Percentiles rank a stretch among this genome's conserved stretches.
Evolutionary conservation across 164 flowering plant species (phyloP).

Genomic region (grape (Vitis vinifera)): DNA sequence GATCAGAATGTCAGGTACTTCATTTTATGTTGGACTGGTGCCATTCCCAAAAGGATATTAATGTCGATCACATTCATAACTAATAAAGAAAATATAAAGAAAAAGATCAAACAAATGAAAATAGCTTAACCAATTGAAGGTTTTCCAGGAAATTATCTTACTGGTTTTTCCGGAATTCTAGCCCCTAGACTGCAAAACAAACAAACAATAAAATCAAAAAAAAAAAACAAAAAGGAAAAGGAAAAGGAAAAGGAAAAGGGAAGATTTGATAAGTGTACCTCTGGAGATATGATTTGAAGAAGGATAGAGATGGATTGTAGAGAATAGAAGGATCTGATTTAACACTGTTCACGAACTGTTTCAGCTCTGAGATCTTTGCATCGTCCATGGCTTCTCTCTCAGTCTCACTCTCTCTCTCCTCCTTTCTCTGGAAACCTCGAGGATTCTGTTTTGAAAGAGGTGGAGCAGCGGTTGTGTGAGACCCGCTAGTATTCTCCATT

Average conservation of each 20-base stretch:
- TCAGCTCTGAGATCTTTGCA: constrained; percentile 36
- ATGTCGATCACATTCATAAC: no score
- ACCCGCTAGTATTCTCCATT: no score
- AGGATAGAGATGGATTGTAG: constrained; percentile 47
- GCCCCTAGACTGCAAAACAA: constrained; percentile 46
- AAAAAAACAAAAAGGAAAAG: neutral
- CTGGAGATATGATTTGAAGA: constrained; percentile 59
- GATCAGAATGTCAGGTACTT: no score
- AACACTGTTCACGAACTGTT: constrained; percentile 46
- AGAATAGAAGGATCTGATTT: constrained; percentile 58
- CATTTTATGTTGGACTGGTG: no score
- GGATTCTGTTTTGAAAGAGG: no score
- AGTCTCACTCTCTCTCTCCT: neutral
- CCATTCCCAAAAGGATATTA: no score
- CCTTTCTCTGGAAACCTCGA: neutral
- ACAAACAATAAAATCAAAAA: neutral
- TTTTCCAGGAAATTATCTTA: constrained; percentile 15
- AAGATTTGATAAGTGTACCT: constrained; percentile 29
- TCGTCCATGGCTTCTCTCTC: constrained; percentile 14
- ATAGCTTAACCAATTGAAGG: no score
- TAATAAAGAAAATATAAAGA: no score
- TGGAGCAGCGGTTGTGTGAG: no score
- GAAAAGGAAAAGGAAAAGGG: neutral
- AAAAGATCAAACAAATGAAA: no score
- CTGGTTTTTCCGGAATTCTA: constrained; percentile 42